These are phyloP conservation scores for Fusarium miscanthi DNA, from an alignment of 2,329 filamentous ascomycete species.

Conservation along the genomic window DNA sequence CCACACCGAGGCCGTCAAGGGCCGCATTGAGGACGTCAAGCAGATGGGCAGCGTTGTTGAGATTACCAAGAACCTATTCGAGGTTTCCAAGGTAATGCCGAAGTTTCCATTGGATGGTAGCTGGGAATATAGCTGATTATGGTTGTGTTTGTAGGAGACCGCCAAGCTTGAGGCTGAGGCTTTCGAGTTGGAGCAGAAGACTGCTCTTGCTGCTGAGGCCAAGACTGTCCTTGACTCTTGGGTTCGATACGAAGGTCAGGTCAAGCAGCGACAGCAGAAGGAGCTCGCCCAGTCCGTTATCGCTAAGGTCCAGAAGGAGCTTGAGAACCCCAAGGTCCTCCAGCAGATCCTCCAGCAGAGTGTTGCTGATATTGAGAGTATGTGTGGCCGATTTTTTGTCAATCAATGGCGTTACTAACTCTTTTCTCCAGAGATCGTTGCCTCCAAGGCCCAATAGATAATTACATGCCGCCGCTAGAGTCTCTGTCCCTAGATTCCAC, in stretches of 20 bases:
- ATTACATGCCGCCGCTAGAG: constrained; percentile 49
- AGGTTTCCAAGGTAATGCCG: constrained; percentile 89
- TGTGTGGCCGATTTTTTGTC: constrained; percentile 33
- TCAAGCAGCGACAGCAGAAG: constrained; percentile 98
- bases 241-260: constrained; percentile 98
- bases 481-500: constrained; percentile 51
- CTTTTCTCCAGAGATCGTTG: constrained; percentile 65
- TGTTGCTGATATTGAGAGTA: constrained; percentile 95
- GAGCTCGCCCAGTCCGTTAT: constrained; percentile 95
- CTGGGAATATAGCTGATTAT: constrained; percentile 36
- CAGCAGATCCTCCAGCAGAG: constrained; percentile 99
- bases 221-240: constrained; percentile 97
- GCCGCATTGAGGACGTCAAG: constrained; percentile 92
- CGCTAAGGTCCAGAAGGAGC: constrained; percentile 97
- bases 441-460: constrained; percentile 72
- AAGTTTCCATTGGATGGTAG: constrained; percentile 16
- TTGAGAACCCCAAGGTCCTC: constrained; percentile 96
- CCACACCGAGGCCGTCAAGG: constrained; percentile 95
- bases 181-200: constrained; percentile 97
- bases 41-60: constrained; percentile 95
- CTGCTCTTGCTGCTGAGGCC: constrained; percentile 89
- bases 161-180: constrained; percentile 95
- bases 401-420: constrained; percentile 49
- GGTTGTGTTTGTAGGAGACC: constrained; percentile 77
- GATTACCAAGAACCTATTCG: constrained; percentile 96